Evolutionary conservation across 2,329 filamentous ascomycete genomes (phyloP), one percentile per base, ranked within the genome.

Genomic region (Biscogniauxia sp.): DNA sequence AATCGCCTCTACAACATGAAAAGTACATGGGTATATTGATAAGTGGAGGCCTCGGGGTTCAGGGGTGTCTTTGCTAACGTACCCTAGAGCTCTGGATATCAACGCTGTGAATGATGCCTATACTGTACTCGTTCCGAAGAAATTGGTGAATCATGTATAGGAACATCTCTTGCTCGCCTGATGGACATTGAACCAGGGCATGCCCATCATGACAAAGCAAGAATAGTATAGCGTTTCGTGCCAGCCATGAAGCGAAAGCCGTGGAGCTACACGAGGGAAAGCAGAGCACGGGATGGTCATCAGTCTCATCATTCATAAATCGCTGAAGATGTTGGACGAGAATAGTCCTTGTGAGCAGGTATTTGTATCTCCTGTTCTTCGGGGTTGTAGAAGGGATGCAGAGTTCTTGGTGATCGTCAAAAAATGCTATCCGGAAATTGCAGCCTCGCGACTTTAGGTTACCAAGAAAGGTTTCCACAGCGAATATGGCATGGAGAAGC

Each of bases 401-500:
- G 11, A 87, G 75, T 5, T 78, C 70, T 64, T 81, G 74, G 58
- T 87, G 79, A 58, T 78, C 75, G 25, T 85, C 78, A 68, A 93
- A 90, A 77, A 91, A 93, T 17, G 87, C 76, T 62, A 93, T 73
- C 63, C 92, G 83, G 67, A 92, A 93, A 59, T 87, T 85, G 72
- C 89, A 92, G 57, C 87, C 86, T 55, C 88, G 80, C 58, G 82
- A 80, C 51, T 80, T 76, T 17, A 93, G 79, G 58, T 84, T 80
- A 51, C 78, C 73, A 1, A 93, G 78, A 64, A 92, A 88, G 7
- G 76, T 78, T 72, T 93, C 90, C 0, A 92, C 84, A 1, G 84
- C 82, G 70, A 89, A 89, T 3, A 87, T 81, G 0, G 88, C 88
- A 71, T 92, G 90, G 0, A 93, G 78, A 6, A 93, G 72, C 72